A percentile compares a stretch with the other conserved stretches of the same genome.
These are phyloP conservation scores for Coffea canephora DNA, from an alignment of 257 asterid genomes.

Conservation along the genomic window DNA sequence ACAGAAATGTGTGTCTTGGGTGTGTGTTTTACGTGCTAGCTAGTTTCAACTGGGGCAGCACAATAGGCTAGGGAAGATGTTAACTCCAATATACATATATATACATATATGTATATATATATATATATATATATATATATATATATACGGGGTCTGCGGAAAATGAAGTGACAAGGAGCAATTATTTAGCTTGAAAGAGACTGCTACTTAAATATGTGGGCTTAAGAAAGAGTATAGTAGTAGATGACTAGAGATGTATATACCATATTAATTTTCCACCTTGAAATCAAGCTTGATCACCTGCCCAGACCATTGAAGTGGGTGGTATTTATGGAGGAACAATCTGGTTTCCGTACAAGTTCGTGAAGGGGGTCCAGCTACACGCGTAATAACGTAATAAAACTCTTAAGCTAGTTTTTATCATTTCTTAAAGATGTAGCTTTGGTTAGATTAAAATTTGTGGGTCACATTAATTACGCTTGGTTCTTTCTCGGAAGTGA, in stretches of 20 bases:
- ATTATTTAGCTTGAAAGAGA: not conserved
- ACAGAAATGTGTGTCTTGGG: not conserved
- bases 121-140: not conserved
- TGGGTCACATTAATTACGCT: not conserved
- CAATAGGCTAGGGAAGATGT: not conserved
- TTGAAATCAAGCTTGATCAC: not conserved
- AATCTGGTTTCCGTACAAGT: slow-evolving; percentile 18
- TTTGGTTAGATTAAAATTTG: not conserved
- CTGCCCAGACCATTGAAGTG: slow-evolving; percentile 17
- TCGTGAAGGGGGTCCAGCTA: not conserved
- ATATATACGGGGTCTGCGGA: not conserved
- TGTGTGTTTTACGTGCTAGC: not conserved
- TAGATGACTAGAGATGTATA: not conserved
- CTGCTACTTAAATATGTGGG: slow-evolving; percentile 12
- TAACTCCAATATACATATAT: too few species aligned
- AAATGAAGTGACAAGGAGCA: slow-evolving; percentile 5
- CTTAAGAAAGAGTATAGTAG: slow-evolving; percentile 3
- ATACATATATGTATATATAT: not conserved
- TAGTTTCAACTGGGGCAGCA: not conserved
- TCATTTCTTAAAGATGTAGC: not conserved
- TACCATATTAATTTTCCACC: not conserved
- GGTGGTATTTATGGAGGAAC: slow-evolving; percentile 21
- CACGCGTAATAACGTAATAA: slow-evolving; percentile 13
- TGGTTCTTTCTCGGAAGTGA: not conserved
- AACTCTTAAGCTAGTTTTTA: not conserved